Percentiles rank a stretch among this genome's conserved stretches.
These are phyloP conservation scores for Sporisorium scitamineum DNA, from an alignment of 1,284 basidiomycete genomes.

Conservation along the genomic window DNA sequence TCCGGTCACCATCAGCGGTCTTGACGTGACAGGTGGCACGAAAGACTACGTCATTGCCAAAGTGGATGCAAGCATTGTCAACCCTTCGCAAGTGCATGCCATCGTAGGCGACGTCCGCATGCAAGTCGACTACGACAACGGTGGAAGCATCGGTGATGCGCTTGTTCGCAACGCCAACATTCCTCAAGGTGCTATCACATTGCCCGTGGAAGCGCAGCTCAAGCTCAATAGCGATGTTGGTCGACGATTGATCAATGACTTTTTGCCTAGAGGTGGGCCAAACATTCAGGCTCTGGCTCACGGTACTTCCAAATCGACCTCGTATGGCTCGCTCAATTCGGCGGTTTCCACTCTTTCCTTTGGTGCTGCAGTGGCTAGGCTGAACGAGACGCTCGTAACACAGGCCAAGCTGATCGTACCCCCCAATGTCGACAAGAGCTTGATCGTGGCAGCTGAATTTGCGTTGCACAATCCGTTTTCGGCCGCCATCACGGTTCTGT, in stretches of 20 bases:
- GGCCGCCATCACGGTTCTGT: conserved; percentile 77
- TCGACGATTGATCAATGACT: conserved; percentile 76
- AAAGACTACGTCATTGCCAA: conserved; percentile 77
- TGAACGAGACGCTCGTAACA: conserved; percentile 76
- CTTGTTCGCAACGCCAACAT: conserved; percentile 44
- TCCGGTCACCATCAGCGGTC: conserved; percentile 74
- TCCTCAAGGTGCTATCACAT: conserved; percentile 70
- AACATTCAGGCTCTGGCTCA: conserved; percentile 73
- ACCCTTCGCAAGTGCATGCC: conserved; percentile 77
- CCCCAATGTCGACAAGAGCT: conserved; percentile 56
- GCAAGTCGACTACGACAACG: conserved; percentile 74
- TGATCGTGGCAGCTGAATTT: conserved; percentile 37
- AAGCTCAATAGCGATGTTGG: conserved; percentile 73
- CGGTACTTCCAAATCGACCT: conserved; percentile 75
- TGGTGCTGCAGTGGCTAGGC: conserved; percentile 77
- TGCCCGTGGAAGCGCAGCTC: conserved; percentile 77
- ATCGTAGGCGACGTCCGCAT: conserved; percentile 78
- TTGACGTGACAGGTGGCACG: conserved; percentile 80
- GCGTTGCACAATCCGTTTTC: conserved; percentile 79
- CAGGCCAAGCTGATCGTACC: conserved; percentile 63
- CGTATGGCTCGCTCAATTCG: conserved; percentile 76
- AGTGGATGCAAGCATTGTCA: conserved; percentile 70
- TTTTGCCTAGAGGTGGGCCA: conserved; percentile 76
- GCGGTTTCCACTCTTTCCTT: conserved; percentile 77
- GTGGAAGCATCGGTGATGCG: conserved; percentile 72